Conservation (phyloP, 129 eudicot genomes). For the Helichrysum umbraculigerum region DNA sequence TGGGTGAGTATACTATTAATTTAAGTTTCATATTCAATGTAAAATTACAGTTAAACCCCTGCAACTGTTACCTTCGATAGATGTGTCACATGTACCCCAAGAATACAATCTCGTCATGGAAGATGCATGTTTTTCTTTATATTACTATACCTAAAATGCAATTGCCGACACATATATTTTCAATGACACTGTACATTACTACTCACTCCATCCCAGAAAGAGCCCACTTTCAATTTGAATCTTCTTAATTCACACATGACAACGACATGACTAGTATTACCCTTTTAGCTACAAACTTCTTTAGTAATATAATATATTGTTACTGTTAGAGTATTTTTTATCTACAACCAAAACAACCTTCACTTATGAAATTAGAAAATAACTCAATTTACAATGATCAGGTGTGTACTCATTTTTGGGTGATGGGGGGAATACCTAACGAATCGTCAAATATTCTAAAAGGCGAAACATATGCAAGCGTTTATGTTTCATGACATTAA, state of each 20-base stretch:
- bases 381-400: neutral
- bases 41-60: neutral
- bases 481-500: neutral
- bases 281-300: neutral
- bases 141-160: neutral
- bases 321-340: neutral
- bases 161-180: neutral
- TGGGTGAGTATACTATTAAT: neutral
- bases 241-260: neutral
- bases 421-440: neutral
- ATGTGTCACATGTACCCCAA: neutral
- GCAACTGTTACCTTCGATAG: neutral
- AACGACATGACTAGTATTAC: neutral
- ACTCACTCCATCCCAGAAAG: conserved; percentile 10
- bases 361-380: neutral
- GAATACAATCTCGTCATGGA: neutral
- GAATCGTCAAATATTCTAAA: neutral
- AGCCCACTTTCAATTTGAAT: conserved; percentile 10
- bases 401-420: neutral
- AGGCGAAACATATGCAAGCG: neutral
- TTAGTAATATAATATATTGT: neutral
- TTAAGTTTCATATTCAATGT: neutral
- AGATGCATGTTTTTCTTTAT: neutral
- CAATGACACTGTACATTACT: neutral
- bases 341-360: neutral